Evolutionary conservation across 345 rosid species (phyloP).

Genomic region (Moringa oleifera): DNA sequence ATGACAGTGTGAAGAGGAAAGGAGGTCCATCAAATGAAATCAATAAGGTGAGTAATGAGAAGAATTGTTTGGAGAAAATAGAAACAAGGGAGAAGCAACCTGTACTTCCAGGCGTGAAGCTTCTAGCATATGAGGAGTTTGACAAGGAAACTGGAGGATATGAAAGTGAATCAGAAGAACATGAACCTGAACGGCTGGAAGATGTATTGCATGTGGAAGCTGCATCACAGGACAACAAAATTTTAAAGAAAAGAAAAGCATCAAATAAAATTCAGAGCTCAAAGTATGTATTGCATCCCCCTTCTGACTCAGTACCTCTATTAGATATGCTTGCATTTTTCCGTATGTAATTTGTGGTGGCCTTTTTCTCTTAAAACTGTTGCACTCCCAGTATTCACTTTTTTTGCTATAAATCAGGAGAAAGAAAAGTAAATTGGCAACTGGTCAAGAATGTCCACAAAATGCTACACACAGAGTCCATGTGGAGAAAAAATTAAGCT

Average conservation of each 20-base stretch:
- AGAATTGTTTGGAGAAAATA: conserved; percentile 25
- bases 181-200: conserved; percentile 23
- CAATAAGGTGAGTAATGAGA: conserved; percentile 22
- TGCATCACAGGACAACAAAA: conserved; percentile 24
- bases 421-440: conserved; percentile 54
- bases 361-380: neutral
- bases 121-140: conserved; percentile 67
- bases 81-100: conserved; percentile 36
- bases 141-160: conserved; percentile 55
- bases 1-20: conserved; percentile 62
- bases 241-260: conserved; percentile 73
- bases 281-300: conserved; percentile 40
- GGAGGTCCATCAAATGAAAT: conserved; percentile 26
- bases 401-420: conserved; percentile 34
- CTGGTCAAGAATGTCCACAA: conserved; percentile 34
- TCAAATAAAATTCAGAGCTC: conserved; percentile 45
- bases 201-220: conserved; percentile 22
- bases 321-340: neutral
- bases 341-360: neutral
- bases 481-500: conserved; percentile 26
- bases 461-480: conserved; percentile 17
- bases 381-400: neutral
- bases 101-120: conserved; percentile 26
- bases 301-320: neutral
- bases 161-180: conserved; percentile 58